Conservation (phyloP, 2,329 filamentous ascomycete species). For the Lomentospora prolificans region DNA sequence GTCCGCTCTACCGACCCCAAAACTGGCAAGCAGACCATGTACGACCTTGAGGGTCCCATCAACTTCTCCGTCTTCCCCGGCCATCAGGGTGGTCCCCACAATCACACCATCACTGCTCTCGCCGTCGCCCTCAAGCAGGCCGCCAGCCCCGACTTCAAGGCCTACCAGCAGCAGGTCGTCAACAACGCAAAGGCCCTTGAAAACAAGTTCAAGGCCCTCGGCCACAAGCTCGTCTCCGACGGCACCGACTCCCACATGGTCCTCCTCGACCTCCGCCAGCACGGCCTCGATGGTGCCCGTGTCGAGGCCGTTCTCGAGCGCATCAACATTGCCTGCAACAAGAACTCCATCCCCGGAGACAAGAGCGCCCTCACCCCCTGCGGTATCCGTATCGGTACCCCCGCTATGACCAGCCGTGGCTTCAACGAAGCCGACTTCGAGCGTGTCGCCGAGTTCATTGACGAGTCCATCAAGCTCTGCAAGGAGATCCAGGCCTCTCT, state of each 20-base stretch:
- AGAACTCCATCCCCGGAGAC: constrained; percentile 97
- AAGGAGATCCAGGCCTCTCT: constrained; percentile 76
- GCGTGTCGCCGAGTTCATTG: constrained; percentile 82
- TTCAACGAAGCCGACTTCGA: constrained; percentile 90
- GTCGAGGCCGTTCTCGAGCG: constrained; percentile 94
- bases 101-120: constrained; percentile 97
- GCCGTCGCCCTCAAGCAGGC: constrained; percentile 94
- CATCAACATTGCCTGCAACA: constrained; percentile 99
- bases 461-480: constrained; percentile 78
- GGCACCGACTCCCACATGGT: constrained; percentile 98
- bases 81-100: constrained; percentile 97
- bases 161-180: constrained; percentile 87
- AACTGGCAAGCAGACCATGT: constrained; percentile 79
- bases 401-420: constrained; percentile 93
- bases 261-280: constrained; percentile 82
- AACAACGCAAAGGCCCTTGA: constrained; percentile 90
- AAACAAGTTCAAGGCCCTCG: constrained; percentile 71
- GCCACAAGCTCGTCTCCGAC: constrained; percentile 89
- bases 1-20: constrained; percentile 84
- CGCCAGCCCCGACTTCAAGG: constrained; percentile 78
- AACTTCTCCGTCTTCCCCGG: constrained; percentile 99
- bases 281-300: constrained; percentile 81
- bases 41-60: constrained; percentile 91
- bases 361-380: constrained; percentile 91
- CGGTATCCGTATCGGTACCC: constrained; percentile 91